These are phyloP conservation scores for Leptographium flavum DNA, from an alignment of 2,329 filamentous ascomycete species.

Conservation along the genomic window DNA sequence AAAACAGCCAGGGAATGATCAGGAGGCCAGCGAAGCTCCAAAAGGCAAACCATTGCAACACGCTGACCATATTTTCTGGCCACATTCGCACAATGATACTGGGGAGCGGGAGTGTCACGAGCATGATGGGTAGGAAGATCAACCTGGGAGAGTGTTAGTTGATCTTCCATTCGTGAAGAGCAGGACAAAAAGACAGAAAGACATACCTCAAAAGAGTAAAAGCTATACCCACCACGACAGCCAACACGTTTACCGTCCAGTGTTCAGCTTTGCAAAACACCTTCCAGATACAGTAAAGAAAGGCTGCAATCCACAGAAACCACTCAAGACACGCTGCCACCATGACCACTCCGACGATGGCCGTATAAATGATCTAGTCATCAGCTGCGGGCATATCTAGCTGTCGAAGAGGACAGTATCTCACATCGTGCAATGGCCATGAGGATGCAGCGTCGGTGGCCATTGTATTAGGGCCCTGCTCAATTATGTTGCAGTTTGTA, in stretches of 20 bases:
- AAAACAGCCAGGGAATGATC: conserved; percentile 83
- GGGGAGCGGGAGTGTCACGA: conserved; percentile 80
- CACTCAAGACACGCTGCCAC: conserved; percentile 78
- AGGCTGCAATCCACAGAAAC: conserved; percentile 89
- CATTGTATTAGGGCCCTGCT: conserved; percentile 20
- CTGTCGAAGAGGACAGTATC: conserved; percentile 6
- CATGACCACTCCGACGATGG: conserved; percentile 70
- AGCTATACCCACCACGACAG: conserved; percentile 53
- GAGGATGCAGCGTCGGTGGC: conserved; percentile 22
- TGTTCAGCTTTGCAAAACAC: conserved; percentile 82
- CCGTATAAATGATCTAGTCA: conserved; percentile 65
- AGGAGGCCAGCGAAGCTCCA: conserved; percentile 80
- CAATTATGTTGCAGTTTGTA: not conserved
- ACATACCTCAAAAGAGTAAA: conserved; percentile 65
- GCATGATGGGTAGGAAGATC: conserved; percentile 86
- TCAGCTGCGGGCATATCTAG: too few relatives aligned
- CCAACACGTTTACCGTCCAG: conserved; percentile 66
- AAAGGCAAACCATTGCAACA: conserved; percentile 90
- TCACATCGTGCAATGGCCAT: conserved; percentile 39
- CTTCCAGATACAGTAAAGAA: conserved; percentile 80
- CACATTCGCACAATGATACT: conserved; percentile 56
- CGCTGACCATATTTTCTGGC: conserved; percentile 50
- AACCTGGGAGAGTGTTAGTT: conserved; percentile 30
- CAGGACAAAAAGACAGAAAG: not conserved
- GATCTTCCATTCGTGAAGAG: not conserved